A percentile compares a stretch with the other conserved stretches of the same genome.
Conservation (phyloP, 2,329 filamentous ascomycete genomes). For the Stagonosporopsis cucurbitacearum region DNA sequence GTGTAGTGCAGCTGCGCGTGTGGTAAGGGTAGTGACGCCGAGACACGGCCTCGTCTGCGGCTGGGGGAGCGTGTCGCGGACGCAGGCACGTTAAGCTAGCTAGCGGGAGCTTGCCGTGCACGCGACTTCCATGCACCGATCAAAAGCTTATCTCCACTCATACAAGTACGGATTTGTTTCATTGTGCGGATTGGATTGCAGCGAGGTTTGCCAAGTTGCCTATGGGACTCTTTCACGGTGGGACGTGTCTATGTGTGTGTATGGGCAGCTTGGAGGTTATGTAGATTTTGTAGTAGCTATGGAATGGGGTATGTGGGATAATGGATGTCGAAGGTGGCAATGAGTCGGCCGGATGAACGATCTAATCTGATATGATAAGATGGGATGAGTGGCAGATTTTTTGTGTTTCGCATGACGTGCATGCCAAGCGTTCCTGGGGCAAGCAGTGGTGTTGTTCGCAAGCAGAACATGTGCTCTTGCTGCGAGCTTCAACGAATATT, state of each 20-base stretch:
- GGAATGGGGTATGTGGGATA: background rate
- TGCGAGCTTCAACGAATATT: background rate
- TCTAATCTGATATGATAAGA: conserved; percentile 17
- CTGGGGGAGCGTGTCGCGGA: conserved; percentile 18
- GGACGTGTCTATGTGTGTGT: background rate
- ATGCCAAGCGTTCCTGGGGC: conserved; percentile 14
- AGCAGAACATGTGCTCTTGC: background rate
- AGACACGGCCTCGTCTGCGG: conserved; percentile 11
- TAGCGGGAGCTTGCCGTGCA: conserved; percentile 28
- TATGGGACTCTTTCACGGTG: background rate
- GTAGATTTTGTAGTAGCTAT: background rate
- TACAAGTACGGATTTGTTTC: conserved; percentile 6
- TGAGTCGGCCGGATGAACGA: conserved; percentile 14
- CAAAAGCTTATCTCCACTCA: conserved; percentile 24
- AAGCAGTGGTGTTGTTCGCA: background rate
- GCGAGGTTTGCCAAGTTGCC: background rate
- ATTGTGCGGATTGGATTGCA: background rate
- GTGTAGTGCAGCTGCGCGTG: background rate
- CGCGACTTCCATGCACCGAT: conserved; percentile 18
- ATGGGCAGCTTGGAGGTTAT: background rate
- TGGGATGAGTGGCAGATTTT: conserved; percentile 27
- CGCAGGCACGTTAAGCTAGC: conserved; percentile 28
- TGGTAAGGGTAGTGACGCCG: background rate
- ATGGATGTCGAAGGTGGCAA: background rate
- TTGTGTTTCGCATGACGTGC: conserved; percentile 30